These are phyloP conservation scores for Hippophae rhamnoides DNA, from an alignment of 306 rosid genomes.

Conservation along the genomic window DNA sequence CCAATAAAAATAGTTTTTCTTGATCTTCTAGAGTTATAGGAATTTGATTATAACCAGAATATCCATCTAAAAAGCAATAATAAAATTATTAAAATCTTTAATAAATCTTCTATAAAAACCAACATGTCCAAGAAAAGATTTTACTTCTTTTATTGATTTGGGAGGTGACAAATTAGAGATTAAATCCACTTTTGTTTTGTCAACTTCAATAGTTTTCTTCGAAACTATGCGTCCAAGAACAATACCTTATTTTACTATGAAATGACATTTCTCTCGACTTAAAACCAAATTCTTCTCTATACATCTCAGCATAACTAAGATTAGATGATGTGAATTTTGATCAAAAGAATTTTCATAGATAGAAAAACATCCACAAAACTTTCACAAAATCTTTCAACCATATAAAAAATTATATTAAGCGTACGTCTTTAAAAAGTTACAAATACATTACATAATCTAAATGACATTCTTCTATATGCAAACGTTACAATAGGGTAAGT, in stretches of 20 bases:
- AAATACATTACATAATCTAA: too few species aligned
- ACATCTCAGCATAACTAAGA: not conserved
- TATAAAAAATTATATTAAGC: too few species aligned
- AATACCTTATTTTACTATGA: not conserved
- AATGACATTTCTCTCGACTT: not conserved
- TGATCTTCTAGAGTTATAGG: too few species aligned
- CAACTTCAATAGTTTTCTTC: not conserved
- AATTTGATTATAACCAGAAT: too few species aligned
- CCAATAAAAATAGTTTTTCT: too few species aligned
- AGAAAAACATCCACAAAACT: too few species aligned
- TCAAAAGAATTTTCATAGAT: not conserved
- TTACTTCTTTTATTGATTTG: not conserved
- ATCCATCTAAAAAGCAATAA: too few species aligned
- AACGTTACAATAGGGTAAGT: too few species aligned
- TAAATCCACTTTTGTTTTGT: not conserved
- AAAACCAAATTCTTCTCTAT: not conserved
- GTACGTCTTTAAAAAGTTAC: too few species aligned
- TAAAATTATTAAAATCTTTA: slow-evolving; percentile 1
- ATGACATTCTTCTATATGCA: too few species aligned
- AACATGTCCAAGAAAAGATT: slow-evolving; percentile 1
- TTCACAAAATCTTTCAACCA: too few species aligned
- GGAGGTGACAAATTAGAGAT: not conserved
- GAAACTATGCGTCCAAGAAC: not conserved
- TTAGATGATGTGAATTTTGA: not conserved
- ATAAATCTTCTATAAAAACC: not conserved